Evolutionary conservation across 768 basidiomycete species (phyloP), one percentile per base, ranked within the genome.

Genomic region (Lepiota venenata): DNA sequence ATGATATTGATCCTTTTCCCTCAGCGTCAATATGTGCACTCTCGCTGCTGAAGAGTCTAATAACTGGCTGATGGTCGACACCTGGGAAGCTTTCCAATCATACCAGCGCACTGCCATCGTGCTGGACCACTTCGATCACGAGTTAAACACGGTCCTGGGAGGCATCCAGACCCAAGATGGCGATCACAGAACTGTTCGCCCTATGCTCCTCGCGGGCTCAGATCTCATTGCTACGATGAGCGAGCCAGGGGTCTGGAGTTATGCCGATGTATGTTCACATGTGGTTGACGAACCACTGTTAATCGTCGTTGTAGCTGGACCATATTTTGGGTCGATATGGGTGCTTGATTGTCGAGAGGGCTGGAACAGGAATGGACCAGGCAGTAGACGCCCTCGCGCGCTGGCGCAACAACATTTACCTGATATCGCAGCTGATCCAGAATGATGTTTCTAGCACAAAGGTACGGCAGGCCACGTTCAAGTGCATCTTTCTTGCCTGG

Each of bases 161-260:
- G 96, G 94, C 43, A 82, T 92, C 27, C 73, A 75, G 20, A 84
- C 84, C 3, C 78, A 82, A 60, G 86, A 87, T 66, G 87, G 89
- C 48, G 82, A 91, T 74, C 82, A 80, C 62, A 81, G 87, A 58
- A 74, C 80, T 64, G 86, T 91, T 59, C 86, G 86, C 58, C 79
- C 98, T 60, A 91, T 98, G 88, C 82, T 99, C 39, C 82, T 99
- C 50, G 97, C 97, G 4, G 97, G 97, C n/a, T 94, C 91, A 10
- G 97, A 99, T 72, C 77, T 99, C 62, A 98, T 98, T 69, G 85
- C 91, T 63, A 97, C 94, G 22, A 98, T 99, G 88, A 91, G 91
- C 60, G 94, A 98, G 73, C 97, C 97, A 22, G 96, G 97, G 15
- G 96, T 99, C 36, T 99, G 97, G 97, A 84, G 87, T 52, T 87